Percentiles rank a stretch among this genome's conserved stretches.
These are phyloP conservation scores for Ilyonectria robusta DNA, from an alignment of 2,329 filamentous ascomycete species.

Conservation along the genomic window DNA sequence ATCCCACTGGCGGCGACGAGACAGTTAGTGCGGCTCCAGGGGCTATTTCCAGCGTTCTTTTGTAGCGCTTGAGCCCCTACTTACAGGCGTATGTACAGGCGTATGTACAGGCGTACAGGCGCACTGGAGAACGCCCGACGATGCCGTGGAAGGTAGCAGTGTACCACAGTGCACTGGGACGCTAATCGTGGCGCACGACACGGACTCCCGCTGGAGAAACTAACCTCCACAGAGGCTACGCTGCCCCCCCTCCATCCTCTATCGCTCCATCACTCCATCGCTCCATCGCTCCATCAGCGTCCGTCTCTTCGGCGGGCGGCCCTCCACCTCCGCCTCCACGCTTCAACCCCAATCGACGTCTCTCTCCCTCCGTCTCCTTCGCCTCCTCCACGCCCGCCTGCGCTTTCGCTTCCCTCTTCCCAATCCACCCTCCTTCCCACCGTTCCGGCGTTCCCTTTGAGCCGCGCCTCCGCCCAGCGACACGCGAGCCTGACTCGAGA, in stretches of 20 bases:
- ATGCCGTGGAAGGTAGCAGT: too few relatives aligned
- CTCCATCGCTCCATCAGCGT: slow-evolving; percentile 22
- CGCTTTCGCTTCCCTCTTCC: not conserved
- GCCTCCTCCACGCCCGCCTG: not conserved
- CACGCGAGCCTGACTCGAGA: slow-evolving; percentile 28
- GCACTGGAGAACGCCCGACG: not conserved
- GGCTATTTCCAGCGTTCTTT: not conserved
- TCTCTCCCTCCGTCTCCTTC: not conserved
- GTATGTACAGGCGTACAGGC: too few relatives aligned
- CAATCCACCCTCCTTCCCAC: slow-evolving; percentile 2
- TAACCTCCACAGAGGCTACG: slow-evolving; percentile 8
- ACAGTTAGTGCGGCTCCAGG: not conserved
- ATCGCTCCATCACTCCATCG: slow-evolving; percentile 25
- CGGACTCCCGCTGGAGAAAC: slow-evolving; percentile 14
- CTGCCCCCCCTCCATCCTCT: slow-evolving; percentile 11
- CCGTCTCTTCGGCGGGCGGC: slow-evolving; percentile 20
- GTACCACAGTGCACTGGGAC: not conserved
- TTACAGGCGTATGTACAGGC: too few relatives aligned
- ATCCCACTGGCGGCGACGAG: not conserved
- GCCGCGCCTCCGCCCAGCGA: slow-evolving; percentile 2
- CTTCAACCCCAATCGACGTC: slow-evolving; percentile 20
- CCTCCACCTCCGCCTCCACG: slow-evolving; percentile 35
- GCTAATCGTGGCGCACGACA: slow-evolving; percentile 1
- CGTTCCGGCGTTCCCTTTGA: not conserved
- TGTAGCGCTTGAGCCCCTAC: not conserved